These are phyloP conservation scores for Cordyceps tenuipes DNA, from an alignment of 2,329 filamentous ascomycete species.

Conservation along the genomic window DNA sequence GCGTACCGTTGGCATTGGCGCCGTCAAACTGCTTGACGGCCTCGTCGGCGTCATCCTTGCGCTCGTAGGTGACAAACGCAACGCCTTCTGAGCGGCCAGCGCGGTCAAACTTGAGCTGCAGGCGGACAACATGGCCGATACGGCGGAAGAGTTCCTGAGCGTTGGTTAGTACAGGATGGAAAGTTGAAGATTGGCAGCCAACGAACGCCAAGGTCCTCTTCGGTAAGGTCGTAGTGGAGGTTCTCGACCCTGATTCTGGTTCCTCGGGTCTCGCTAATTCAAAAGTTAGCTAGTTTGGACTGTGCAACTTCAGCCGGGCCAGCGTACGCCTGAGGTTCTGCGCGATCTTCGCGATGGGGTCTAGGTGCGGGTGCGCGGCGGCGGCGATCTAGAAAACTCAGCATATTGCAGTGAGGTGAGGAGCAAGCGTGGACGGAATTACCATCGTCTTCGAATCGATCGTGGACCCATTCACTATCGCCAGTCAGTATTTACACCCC, in stretches of 20 bases:
- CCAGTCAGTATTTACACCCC: background rate
- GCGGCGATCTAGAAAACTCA: slow-evolving; percentile 29
- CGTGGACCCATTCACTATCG: slow-evolving; percentile 83
- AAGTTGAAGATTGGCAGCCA: background rate
- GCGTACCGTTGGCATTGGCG: slow-evolving; percentile 72
- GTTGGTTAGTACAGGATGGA: background rate
- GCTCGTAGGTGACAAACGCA: slow-evolving; percentile 75
- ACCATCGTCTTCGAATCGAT: slow-evolving; percentile 74
- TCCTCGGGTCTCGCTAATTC: slow-evolving; percentile 42
- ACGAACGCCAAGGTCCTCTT: slow-evolving; percentile 69
- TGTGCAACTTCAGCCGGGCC: background rate
- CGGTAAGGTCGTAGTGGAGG: slow-evolving; percentile 83
- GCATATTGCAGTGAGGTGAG: slow-evolving; percentile 11
- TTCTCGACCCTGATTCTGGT: slow-evolving; percentile 79
- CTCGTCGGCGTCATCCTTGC: slow-evolving; percentile 58
- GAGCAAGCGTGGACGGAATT: slow-evolving; percentile 18
- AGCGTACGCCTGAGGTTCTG: slow-evolving; percentile 33
- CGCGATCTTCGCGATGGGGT: slow-evolving; percentile 36
- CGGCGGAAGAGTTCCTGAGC: slow-evolving; percentile 67
- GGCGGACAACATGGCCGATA: slow-evolving; percentile 62
- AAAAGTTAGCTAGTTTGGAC: slow-evolving; percentile 14
- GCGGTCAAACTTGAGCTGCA: slow-evolving; percentile 75
- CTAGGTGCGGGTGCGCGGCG: slow-evolving; percentile 33
- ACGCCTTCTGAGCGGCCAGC: slow-evolving; percentile 80
- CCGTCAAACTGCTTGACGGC: slow-evolving; percentile 79